Evolutionary conservation across 2,329 filamentous ascomycete genomes (phyloP), one percentile per base, ranked within the genome.

Genomic region (Paraphoma chrysanthemicola): DNA sequence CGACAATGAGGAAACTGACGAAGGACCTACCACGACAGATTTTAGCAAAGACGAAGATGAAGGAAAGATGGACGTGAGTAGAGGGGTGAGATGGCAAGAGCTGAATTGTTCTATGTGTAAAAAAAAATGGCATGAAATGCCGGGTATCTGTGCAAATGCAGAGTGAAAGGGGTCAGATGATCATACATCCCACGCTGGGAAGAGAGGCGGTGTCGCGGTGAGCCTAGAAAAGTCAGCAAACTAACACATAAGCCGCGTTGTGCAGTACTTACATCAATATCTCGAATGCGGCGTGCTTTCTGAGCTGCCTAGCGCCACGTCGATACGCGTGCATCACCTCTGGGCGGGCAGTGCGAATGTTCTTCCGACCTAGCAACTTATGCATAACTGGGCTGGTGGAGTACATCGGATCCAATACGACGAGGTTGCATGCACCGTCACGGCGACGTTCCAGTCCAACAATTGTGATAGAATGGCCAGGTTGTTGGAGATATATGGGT

Each of bases 341-440:
- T 12, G 97, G 78, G 14, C 90, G 77, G 74, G 48, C 77, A 70
- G 70, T 86, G 77, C 38, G 78, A 68, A 69, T 76, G 67, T 77
- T 67, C 61, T 76, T 63, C 72, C 80, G 29, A 80, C 85, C 44
- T 85, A 80, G 29, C 60, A 92, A 77, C 51, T 84, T 85, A 59
- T 81, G 82, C 67, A 96, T 84, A 16, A 82, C 83, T 2, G 82
- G 80, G 0, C 89, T 85, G 44, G 93, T 90, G 52, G 85, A 87
- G 73, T 91, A 92, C 79, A 90, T 90, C 1, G 94, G 93, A 72
- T 98, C 93, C 72, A 97, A 96, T 11, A 97, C 90, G 0, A 98
- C 81, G 16, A 98, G 80, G 64, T 91, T 90, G 49, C 83, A 79
- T 16, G 81, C 80, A 28, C 90, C 90, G 56, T 89, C 83, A 33